Conservation (phyloP, 1,139 yeast species). For the Meyerozyma sp. region DNA sequence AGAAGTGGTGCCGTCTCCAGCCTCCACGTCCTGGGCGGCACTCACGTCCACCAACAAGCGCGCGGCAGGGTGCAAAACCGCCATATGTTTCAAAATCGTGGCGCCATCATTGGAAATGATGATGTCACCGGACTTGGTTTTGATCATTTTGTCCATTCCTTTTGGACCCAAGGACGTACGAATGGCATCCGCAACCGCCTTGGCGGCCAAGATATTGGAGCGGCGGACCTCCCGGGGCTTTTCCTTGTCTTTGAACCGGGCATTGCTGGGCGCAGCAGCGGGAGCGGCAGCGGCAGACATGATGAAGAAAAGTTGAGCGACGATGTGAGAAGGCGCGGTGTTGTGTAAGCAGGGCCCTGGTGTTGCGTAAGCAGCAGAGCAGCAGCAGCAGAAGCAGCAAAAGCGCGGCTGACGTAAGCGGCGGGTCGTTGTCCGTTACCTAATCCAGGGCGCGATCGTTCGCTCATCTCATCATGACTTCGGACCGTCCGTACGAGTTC, state of each 20-base stretch:
- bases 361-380: no score
- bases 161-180: conserved; percentile 97
- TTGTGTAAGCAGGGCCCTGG: neutral
- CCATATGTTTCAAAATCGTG: conserved; percentile 94
- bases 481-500: conserved; percentile 15
- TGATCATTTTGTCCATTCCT: conserved; percentile 99
- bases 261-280: conserved; percentile 61
- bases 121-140: conserved; percentile 86
- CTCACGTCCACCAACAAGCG: conserved; percentile 96
- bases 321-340: neutral
- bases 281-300: conserved; percentile 31
- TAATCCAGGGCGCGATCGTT: no score
- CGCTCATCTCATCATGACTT: conserved; percentile 4
- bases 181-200: conserved; percentile 97
- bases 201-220: conserved; percentile 89
- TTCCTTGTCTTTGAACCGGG: conserved; percentile 89
- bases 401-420: no score
- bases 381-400: no score
- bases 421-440: no score
- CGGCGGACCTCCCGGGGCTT: conserved; percentile 97
- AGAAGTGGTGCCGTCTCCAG: conserved; percentile 98
- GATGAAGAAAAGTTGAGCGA: conserved; percentile 1
- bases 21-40: conserved; percentile 96
- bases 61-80: conserved; percentile 97
- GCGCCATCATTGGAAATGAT: conserved; percentile 98